Evolutionary conservation across 768 basidiomycete species (phyloP), one percentile per base, ranked within the genome.

Genomic region (Boletus barrowsii): DNA sequence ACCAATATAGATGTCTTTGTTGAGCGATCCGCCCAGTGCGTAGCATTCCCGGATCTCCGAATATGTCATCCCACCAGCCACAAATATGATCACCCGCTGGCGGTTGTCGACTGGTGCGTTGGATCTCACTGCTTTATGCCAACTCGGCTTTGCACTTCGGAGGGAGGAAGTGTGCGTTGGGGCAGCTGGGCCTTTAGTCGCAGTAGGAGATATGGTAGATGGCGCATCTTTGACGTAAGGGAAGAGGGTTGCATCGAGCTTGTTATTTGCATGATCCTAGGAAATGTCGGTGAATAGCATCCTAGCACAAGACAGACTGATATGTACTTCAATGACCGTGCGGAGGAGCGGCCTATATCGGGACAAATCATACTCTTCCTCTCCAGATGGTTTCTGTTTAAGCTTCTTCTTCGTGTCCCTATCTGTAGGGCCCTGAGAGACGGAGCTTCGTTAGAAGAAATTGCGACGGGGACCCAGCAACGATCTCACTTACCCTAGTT

Each of bases 341-440:
- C 82, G 84, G 29, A 98, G 68, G 2, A 86, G 73, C 8, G 97
- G 97, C 65, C 89, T 93, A 73, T 84, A 99, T 54, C 97, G 82
- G 17, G 96, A 98, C 32, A 99, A 81, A 60, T 98, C 96, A 66
- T 98, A 99, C 63, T 97, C 95, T 56, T 96, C 94, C n/a, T 92
- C 93, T n/a, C 67, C 62, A 51, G 66, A 76, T 26, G 76, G 68
- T 68, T 88, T 92, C 65, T 87, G 87, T 75, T 90, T 95, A 51
- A 93, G 75, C 58, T 83, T 87, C 71, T 87, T 90, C 76, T 84
- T 89, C 30, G 75, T 83, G 64, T 94, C 90, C 49, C 84, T 83
- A 62, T 96, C 93, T 9, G 77, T 76, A 2, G 88, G 80, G 6
- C 80, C 79, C 93, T 96, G 58, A 8, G 8, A 9, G 42, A 36